phyloP scores from a whole-genome alignment of 192 early-diverging fungal genomes.

The Entophlyctis luteolus region DNA sequence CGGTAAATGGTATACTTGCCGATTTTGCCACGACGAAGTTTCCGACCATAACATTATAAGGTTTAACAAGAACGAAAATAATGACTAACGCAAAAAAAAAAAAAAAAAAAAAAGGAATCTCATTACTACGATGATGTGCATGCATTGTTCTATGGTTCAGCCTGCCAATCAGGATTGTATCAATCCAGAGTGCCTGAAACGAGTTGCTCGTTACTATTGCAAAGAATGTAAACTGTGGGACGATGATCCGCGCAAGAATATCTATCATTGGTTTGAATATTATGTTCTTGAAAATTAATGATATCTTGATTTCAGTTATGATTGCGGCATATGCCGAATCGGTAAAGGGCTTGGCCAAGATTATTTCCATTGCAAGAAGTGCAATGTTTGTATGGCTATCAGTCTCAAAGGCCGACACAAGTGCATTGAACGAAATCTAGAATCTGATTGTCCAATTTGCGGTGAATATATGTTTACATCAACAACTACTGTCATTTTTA shows the following conservation, averaged over 20 bases:
- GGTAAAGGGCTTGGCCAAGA: constrained; percentile 74
- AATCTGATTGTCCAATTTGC: constrained; percentile 94
- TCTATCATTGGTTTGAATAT: constrained; percentile 80
- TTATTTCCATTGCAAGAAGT: constrained; percentile 89
- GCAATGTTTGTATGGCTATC: constrained; percentile 86
- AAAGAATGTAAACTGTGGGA: constrained; percentile 88
- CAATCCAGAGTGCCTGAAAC: constrained; percentile 53
- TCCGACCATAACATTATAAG: constrained; percentile 64
- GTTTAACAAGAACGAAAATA: no score
- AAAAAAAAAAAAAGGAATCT: constrained; percentile 47
- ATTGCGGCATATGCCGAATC: constrained; percentile 90
- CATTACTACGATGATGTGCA: constrained; percentile 84
- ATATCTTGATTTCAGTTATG: constrained; percentile 31
- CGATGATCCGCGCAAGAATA: constrained; percentile 71
- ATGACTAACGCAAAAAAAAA: no score
- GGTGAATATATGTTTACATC: constrained; percentile 93
- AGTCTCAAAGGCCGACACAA: constrained; percentile 69
- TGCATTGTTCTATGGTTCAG: constrained; percentile 81
- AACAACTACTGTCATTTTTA: constrained; percentile 74
- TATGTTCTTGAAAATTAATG: background rate
- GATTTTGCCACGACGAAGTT: constrained; percentile 74
- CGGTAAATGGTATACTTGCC: constrained; percentile 65
- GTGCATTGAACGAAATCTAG: constrained; percentile 87
- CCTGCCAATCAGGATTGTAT: constrained; percentile 69
- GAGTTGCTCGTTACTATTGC: constrained; percentile 83